Percentiles rank a stretch among this genome's conserved stretches.
Conservation (phyloP, 331 rosid genomes). For the Saraca asoca region DNA sequence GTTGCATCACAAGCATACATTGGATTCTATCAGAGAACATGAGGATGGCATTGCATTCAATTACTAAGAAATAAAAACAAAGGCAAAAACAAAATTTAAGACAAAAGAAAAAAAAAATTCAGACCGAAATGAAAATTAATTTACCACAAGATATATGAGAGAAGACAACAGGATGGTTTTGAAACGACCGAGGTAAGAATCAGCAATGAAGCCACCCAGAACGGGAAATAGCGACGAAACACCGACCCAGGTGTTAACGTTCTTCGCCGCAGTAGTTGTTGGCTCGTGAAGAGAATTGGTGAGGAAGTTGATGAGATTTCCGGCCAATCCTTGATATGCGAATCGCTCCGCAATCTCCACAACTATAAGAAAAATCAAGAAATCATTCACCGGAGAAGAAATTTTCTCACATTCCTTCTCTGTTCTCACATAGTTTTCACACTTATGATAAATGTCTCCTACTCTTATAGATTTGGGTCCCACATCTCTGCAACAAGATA, state of each 20-base stretch:
- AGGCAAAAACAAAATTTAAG: no score
- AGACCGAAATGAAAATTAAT: background rate
- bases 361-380: constrained; percentile 27
- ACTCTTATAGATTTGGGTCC: no score
- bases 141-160: constrained; percentile 45
- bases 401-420: background rate
- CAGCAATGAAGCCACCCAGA: constrained; percentile 60
- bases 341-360: constrained; percentile 66
- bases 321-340: constrained; percentile 45
- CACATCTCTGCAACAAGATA: no score
- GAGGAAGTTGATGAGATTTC: constrained; percentile 58
- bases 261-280: constrained; percentile 38
- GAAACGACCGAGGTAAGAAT: constrained; percentile 64
- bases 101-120: no score
- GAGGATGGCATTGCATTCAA: background rate
- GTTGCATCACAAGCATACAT: no score
- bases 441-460: no score
- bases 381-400: no score
- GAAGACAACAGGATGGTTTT: constrained; percentile 52
- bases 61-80: no score
- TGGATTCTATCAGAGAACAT: background rate
- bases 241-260: constrained; percentile 66
- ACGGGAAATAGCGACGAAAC: constrained; percentile 56
- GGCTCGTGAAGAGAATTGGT: constrained; percentile 48
- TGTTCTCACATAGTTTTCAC: background rate